These are phyloP conservation scores for Ophiostoma novo-ulmi DNA, from an alignment of 2,329 filamentous ascomycete genomes.

Conservation along the genomic window DNA sequence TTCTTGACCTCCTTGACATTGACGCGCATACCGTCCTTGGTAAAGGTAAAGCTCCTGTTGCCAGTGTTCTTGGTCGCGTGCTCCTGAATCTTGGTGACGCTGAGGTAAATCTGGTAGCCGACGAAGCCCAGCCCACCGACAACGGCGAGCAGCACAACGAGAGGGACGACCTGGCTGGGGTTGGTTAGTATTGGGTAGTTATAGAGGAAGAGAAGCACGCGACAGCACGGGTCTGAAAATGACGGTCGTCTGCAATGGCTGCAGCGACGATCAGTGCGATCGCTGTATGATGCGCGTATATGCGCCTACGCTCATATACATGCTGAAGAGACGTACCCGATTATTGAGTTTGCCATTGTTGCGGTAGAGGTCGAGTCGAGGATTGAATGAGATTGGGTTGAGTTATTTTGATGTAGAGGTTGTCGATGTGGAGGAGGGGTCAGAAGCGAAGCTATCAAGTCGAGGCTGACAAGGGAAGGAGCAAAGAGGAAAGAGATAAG, in stretches of 20 bases:
- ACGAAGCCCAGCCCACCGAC: constrained; percentile 57
- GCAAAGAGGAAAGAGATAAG: not conserved
- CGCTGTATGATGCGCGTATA: not conserved
- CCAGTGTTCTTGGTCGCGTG: constrained; percentile 65
- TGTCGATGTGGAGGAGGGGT: not conserved
- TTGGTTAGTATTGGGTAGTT: not conserved
- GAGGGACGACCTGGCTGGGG: constrained; percentile 57
- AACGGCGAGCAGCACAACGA: constrained; percentile 58
- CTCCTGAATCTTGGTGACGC: constrained; percentile 59
- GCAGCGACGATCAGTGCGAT: not conserved
- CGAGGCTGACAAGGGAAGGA: not conserved
- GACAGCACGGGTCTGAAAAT: not conserved
- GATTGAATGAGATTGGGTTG: too few relatives aligned
- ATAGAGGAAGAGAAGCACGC: not conserved
- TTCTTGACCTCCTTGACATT: constrained; percentile 63
- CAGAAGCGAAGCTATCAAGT: not conserved
- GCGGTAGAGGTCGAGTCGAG: not conserved
- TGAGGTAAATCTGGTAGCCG: constrained; percentile 67
- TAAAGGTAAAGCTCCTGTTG: constrained; percentile 69
- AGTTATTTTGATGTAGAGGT: not conserved
- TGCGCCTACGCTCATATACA: not conserved
- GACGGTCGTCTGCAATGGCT: not conserved
- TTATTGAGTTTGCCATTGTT: not conserved
- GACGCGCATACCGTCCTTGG: constrained; percentile 68
- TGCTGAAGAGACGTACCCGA: not conserved